phyloP scores from a whole-genome alignment of 2,329 filamentous ascomycete genomes.

The Fusarium scirpi region DNA sequence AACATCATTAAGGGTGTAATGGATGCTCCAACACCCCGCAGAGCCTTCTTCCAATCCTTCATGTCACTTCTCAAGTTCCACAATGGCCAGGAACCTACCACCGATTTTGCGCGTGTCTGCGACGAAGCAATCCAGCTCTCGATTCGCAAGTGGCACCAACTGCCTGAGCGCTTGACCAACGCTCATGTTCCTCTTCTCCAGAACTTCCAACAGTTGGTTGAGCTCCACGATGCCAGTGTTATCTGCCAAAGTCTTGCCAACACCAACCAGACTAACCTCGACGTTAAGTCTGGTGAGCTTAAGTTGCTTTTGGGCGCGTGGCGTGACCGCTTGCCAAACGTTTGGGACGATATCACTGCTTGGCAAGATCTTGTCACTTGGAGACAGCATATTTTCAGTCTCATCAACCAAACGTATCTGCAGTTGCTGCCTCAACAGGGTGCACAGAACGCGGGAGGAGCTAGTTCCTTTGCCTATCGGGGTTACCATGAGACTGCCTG shows the following conservation, averaged over 20 bases:
- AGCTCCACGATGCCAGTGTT: conserved; percentile 96
- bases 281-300: conserved; percentile 93
- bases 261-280: conserved; percentile 87
- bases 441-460: conserved; percentile 81
- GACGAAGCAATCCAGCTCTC: conserved; percentile 98
- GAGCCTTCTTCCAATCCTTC: conserved; percentile 98
- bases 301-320: conserved; percentile 94
- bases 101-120: conserved; percentile 89
- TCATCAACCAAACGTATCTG: conserved; percentile 96
- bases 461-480: conserved; percentile 90
- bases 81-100: conserved; percentile 81
- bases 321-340: conserved; percentile 94
- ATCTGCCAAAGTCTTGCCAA: conserved; percentile 91
- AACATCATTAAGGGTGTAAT: conserved; percentile 96
- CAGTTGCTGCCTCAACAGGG: conserved; percentile 83
- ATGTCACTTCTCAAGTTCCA: conserved; percentile 96
- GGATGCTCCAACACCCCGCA: conserved; percentile 92
- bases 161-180: conserved; percentile 93
- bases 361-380: conserved; percentile 99
- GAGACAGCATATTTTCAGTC: conserved; percentile 97
- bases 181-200: conserved; percentile 95
- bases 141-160: conserved; percentile 98
- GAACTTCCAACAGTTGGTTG: conserved; percentile 97
- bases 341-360: conserved; percentile 99
- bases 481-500: conserved; percentile 99